Evolutionary conservation across 106 monocot genomes (phyloP), one percentile per base, ranked within the genome.

Genomic region (Dendrobium catenatum): DNA sequence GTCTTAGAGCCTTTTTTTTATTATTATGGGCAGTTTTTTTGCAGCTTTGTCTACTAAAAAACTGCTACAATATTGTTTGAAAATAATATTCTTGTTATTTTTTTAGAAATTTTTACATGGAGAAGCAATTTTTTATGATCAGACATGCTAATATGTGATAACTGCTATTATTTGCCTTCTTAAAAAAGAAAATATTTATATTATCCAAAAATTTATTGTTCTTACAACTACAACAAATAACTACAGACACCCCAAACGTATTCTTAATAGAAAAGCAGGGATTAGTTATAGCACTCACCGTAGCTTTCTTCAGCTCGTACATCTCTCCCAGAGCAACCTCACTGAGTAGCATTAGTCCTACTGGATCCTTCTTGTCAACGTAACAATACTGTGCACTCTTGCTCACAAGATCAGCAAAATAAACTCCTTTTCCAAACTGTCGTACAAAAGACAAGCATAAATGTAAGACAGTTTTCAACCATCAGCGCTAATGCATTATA

Each of bases 331-430:
- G 75, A 79, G 98, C 98, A 85, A 98, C 98, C 86, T 98, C 98
- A 81, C 95, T 95, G 48, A 98, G 89, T 29, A 98, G 89, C 88
- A 98, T 82, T 55, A 98, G 84, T 18, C 98, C 98, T 4, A 98
- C 93, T 33, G 98, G 95, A 85, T 95, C 80, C n/a, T 89, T 95
- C 79, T 82, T 95, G 86, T 98, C 95, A 47, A 93, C 93, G 48
- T 48, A 95, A 67, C 95, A 98, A 73, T 98, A 98, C 49, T 98
- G 98, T 84, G 98, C 98, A 55, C 98, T 98, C 87, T 98, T 98
- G 80, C 98, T 98, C 47, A 91, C 95, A 17, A 98, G 84, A 81
- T 98, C 98, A 72, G 98, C 98, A 56, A 98, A 98, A 84, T 98
- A 98, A 73, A 98, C 33, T 19, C 98, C 98, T 87, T 98, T 98